Percentiles rank a stretch among this genome's conserved stretches.
These are phyloP conservation scores for Lipomyces mesembrius DNA, from an alignment of 805 yeast genomes.

Conservation along the genomic window DNA sequence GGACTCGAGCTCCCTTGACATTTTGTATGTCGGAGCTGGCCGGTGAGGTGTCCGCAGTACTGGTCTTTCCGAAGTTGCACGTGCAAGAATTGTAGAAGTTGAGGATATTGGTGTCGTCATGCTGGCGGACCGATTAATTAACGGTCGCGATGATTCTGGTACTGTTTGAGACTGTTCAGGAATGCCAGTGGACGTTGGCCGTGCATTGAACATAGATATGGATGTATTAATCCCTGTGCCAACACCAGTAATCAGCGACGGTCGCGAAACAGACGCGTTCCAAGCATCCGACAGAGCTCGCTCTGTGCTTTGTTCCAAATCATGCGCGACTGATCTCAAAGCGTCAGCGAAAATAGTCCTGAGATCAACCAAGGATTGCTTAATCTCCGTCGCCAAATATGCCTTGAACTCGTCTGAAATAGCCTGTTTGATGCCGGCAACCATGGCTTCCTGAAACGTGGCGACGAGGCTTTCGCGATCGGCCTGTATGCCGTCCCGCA, in stretches of 20 bases:
- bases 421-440: not conserved
- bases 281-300: not conserved
- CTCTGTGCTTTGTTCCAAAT: not conserved
- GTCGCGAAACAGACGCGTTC: not conserved
- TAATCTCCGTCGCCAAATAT: not conserved
- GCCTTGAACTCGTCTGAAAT: not conserved
- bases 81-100: not conserved
- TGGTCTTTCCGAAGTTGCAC: not conserved
- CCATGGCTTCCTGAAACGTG: not conserved
- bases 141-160: not conserved
- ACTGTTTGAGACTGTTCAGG: not conserved
- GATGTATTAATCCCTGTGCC: not conserved
- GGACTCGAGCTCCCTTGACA: slow-evolving; percentile 5
- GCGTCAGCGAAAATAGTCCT: not conserved
- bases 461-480: not conserved
- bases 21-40: slow-evolving; percentile 2
- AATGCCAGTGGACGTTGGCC: not conserved
- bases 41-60: not conserved
- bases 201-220: not conserved
- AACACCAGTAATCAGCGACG: not conserved
- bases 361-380: not conserved
- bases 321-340: not conserved
- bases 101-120: not conserved
- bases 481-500: not conserved
- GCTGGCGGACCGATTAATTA: not conserved